Percentiles rank a stretch among this genome's conserved stretches.
phyloP scores from a whole-genome alignment of 768 basidiomycete genomes.

The Psilocybe subaeruginosa region DNA sequence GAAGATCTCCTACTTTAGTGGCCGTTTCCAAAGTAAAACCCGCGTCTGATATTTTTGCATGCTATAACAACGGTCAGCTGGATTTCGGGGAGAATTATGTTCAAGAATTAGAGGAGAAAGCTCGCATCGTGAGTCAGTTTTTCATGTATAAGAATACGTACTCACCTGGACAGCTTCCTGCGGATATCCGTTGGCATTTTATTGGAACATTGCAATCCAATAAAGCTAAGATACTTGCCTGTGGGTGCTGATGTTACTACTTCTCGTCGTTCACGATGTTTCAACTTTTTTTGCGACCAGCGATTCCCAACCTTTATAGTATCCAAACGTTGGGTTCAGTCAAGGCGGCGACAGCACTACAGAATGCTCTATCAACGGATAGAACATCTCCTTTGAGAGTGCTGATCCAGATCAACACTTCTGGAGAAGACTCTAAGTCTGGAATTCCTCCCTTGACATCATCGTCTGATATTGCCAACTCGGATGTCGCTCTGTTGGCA shows the following conservation, averaged over 20 bases:
- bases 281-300: slow-evolving; percentile 40
- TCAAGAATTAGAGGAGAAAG: slow-evolving; percentile 90
- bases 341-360: slow-evolving; percentile 80
- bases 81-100: slow-evolving; percentile 99
- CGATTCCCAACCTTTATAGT: slow-evolving; percentile 84
- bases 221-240: slow-evolving; percentile 87
- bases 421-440: slow-evolving; percentile 89
- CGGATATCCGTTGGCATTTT: slow-evolving; percentile 94
- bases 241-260: slow-evolving; percentile 41
- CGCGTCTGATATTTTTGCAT: slow-evolving; percentile 80
- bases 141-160: not conserved
- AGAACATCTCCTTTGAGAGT: slow-evolving; percentile 71
- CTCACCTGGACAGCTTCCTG: slow-evolving; percentile 63
- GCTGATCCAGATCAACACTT: slow-evolving; percentile 94
- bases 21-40: slow-evolving; percentile 96
- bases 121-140: slow-evolving; percentile 54
- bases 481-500: slow-evolving; percentile 70
- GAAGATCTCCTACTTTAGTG: slow-evolving; percentile 54
- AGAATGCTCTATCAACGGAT: slow-evolving; percentile 68
- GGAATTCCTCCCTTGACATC: slow-evolving; percentile 68
- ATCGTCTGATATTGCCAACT: slow-evolving; percentile 31
- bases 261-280: not conserved
- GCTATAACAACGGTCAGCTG: slow-evolving; percentile 78
- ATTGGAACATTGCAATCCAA: slow-evolving; percentile 94
- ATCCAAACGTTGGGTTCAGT: slow-evolving; percentile 85